Base-by-base conservation (phyloP, 2,329 filamentous ascomycete species). In the Akanthomyces lecanii region DNA sequence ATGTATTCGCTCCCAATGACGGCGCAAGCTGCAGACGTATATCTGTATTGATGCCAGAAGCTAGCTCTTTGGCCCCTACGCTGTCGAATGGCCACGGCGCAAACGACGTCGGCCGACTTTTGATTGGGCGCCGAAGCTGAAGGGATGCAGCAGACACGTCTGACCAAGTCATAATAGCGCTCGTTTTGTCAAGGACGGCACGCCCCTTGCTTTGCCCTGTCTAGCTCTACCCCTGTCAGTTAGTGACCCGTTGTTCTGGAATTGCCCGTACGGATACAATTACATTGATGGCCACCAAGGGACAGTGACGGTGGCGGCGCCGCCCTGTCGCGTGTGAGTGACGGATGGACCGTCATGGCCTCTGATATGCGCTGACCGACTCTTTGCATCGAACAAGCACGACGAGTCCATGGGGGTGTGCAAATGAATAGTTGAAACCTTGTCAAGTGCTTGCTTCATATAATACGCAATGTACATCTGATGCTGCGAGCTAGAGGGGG, bases 31-130 rank as follows among this genome's bases (percentile, higher is more conserved):
- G 63, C 61, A 57, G 51, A 55, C 33, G 33, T 51, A 42, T 42
- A 61, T 60, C 63, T 65, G 65, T 66, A 63, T 66, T 66, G 65
- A 63, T 65, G 63, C 63, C 65, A 64, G 62, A 65, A 45, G 48
- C 36, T 44, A 33, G 25, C 48, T 36, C 23, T 48, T 28, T 51
- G 18, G 30, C 45, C 38, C 38, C 47, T 61, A 12, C 5, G 18
- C 23, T 42, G 57, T 36, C 36, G 25, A 61, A 61, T 52, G 48
- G 47, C 11, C 57, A 12, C 12, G 23, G 36, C 23, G 23, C 36
- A 33, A 61, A 42, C 47, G 25, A 33, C 44, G 57, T 53, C 36
- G 57, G 47, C 57, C 18, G 48, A 33, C 38, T 25, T 44, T 11
- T 61, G 33, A 59, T 59, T 59, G 56, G 56, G 33, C 33, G 25